Percentiles rank a stretch among this genome's conserved stretches.
Evolutionary conservation across 306 rosid genomes (phyloP).

Genomic region (Trichosanthes cucumerina): DNA sequence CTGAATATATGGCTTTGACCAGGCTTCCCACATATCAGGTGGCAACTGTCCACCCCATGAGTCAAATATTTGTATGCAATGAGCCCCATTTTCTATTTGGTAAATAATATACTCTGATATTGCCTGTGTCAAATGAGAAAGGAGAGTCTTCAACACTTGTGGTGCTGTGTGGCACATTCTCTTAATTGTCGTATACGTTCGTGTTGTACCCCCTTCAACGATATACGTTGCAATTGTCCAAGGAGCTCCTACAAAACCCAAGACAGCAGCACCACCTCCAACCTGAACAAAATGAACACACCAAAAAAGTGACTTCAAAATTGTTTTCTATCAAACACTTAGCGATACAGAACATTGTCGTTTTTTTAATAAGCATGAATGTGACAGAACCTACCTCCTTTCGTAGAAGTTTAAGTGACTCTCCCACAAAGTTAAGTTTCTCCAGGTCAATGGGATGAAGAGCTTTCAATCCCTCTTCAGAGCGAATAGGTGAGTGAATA

Average conservation of each 20-base stretch:
- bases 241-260: conserved; percentile 99
- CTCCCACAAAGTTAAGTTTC: conserved; percentile 71
- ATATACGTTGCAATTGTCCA: conserved; percentile 97
- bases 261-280: conserved; percentile 71
- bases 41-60: conserved; percentile 99
- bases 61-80: conserved; percentile 95
- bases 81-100: conserved; percentile 92
- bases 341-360: neutral
- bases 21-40: conserved; percentile 86
- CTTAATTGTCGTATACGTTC: conserved; percentile 80
- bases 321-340: neutral
- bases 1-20: conserved; percentile 93
- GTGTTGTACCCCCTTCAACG: conserved; percentile 92
- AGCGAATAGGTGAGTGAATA: conserved; percentile 71
- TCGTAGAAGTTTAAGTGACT: conserved; percentile 63
- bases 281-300: conserved; percentile 39
- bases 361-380: conserved; percentile 9
- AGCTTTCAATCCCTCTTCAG: conserved; percentile 67
- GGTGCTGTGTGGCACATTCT: conserved; percentile 96
- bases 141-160: conserved; percentile 65
- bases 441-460: conserved; percentile 80
- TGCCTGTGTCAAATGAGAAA: conserved; percentile 76
- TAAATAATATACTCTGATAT: conserved; percentile 73
- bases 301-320: neutral
- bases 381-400: conserved; percentile 43